Percentiles rank a stretch among this genome's conserved stretches.
These are phyloP conservation scores for Fomitopsis pinicola DNA, from an alignment of 1,284 basidiomycete species.

Conservation along the genomic window DNA sequence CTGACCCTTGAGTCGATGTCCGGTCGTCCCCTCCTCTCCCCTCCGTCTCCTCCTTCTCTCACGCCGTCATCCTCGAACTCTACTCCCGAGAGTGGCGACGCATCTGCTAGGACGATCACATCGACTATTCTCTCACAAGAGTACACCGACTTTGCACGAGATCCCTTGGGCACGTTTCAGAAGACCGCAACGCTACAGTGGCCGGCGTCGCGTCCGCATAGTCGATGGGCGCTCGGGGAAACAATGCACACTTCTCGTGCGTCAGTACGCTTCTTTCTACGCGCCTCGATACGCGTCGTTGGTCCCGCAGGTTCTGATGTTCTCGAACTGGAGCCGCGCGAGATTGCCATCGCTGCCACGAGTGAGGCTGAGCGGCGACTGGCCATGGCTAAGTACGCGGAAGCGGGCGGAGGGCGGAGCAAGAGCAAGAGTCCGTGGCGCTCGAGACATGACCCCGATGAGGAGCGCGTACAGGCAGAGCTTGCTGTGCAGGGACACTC, in stretches of 20 bases:
- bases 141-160: slow-evolving; percentile 45
- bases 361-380: slow-evolving; percentile 64
- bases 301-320: slow-evolving; percentile 52
- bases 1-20: slow-evolving; percentile 3
- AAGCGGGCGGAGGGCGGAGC: slow-evolving; percentile 36
- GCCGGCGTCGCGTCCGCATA: slow-evolving; percentile 62
- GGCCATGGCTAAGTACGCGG: slow-evolving; percentile 59
- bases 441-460: slow-evolving; percentile 10
- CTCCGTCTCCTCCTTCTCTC: slow-evolving; percentile 27
- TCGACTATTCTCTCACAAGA: slow-evolving; percentile 56
- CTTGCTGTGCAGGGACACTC: slow-evolving; percentile 4
- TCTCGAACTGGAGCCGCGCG: slow-evolving; percentile 64
- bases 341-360: slow-evolving; percentile 60
- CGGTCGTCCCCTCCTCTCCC: slow-evolving; percentile 2
- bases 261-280: slow-evolving; percentile 66
- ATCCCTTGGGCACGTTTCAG: slow-evolving; percentile 52
- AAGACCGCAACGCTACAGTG: slow-evolving; percentile 67
- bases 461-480: slow-evolving; percentile 4
- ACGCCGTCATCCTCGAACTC: slow-evolving; percentile 15
- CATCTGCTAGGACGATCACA: slow-evolving; percentile 41
- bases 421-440: slow-evolving; percentile 61
- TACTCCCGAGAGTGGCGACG: slow-evolving; percentile 17
- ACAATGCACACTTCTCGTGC: slow-evolving; percentile 62
- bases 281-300: slow-evolving; percentile 60
- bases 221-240: slow-evolving; percentile 74